Conservation (phyloP, 2,329 filamentous ascomycete genomes). For the Ophiobolus disseminans region DNA sequence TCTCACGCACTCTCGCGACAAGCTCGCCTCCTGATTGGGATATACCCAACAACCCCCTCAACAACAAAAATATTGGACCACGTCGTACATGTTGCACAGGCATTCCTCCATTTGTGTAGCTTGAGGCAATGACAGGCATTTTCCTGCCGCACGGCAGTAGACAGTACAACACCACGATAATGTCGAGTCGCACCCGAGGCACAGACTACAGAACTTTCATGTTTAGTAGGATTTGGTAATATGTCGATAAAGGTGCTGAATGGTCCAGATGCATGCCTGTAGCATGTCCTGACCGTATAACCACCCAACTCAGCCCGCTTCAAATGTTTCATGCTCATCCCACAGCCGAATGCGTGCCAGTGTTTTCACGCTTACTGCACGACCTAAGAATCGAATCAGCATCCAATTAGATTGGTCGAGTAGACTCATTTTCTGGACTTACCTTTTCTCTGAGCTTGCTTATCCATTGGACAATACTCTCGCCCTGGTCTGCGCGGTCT, state of each 20-base stretch:
- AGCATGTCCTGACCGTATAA: conserved; percentile 1
- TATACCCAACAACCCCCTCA: too few species aligned
- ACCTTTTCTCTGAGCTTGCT: conserved; percentile 95
- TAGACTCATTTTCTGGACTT: too few species aligned
- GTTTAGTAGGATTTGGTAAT: neutral
- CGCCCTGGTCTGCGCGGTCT: conserved; percentile 90
- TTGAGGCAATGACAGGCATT: conserved; percentile 20
- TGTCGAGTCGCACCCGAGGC: neutral
- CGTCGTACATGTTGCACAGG: conserved; percentile 5
- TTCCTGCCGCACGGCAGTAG: neutral
- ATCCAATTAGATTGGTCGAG: conserved; percentile 9
- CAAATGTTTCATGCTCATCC: neutral
- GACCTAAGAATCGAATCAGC: conserved; percentile 38
- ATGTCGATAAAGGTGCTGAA: neutral
- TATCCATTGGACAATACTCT: conserved; percentile 94
- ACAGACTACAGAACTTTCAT: neutral
- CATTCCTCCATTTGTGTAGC: conserved; percentile 8
- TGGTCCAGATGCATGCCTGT: neutral
- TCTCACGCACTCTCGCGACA: too few species aligned
- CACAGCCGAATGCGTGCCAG: neutral
- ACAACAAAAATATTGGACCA: neutral
- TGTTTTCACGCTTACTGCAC: conserved; percentile 39
- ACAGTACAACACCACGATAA: conserved; percentile 2
- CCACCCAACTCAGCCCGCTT: conserved; percentile 3
- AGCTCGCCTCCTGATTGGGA: too few species aligned